Evolutionary conservation across 805 yeast species (phyloP).

Genomic region (Zygotorulaspora chibaensis): DNA sequence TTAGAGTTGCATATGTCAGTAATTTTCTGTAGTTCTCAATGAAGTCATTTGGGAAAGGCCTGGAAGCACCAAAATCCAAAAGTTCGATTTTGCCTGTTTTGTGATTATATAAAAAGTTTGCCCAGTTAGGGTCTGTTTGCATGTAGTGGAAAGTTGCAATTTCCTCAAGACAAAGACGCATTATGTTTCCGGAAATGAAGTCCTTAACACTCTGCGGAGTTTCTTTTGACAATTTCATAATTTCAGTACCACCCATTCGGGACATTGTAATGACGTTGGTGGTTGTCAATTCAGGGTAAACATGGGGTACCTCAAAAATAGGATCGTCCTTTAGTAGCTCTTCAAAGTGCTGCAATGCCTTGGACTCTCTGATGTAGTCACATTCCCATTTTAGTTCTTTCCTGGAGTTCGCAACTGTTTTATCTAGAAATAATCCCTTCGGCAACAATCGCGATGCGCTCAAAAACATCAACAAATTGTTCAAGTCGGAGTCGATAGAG

Average conservation of each 20-base stretch:
- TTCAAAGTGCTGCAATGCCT: slow-evolving; percentile 62
- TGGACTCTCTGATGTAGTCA: slow-evolving; percentile 88
- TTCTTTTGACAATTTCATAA: slow-evolving; percentile 67
- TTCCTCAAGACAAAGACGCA: slow-evolving; percentile 83
- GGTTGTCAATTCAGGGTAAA: slow-evolving; percentile 71
- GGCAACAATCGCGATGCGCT: slow-evolving; percentile 87
- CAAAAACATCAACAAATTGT: slow-evolving; percentile 72
- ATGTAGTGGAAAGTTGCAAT: slow-evolving; percentile 80
- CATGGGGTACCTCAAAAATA: slow-evolving; percentile 75
- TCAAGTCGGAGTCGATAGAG: slow-evolving; percentile 90
- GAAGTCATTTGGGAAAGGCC: slow-evolving; percentile 68
- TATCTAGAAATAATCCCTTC: slow-evolving; percentile 85
- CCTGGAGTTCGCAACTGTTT: slow-evolving; percentile 89
- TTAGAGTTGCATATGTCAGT: slow-evolving; percentile 66
- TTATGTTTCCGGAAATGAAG: slow-evolving; percentile 78
- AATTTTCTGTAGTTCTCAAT: slow-evolving; percentile 63
- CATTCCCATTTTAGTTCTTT: slow-evolving; percentile 96
- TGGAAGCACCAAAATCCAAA: slow-evolving; percentile 92
- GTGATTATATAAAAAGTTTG: slow-evolving; percentile 82
- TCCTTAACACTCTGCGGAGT: slow-evolving; percentile 59
- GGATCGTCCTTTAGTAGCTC: slow-evolving; percentile 56
- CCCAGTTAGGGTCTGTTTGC: slow-evolving; percentile 99
- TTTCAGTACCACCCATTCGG: slow-evolving; percentile 75
- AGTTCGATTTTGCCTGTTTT: slow-evolving; percentile 72
- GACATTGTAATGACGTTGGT: slow-evolving; percentile 88